Percentiles rank a stretch among this genome's conserved stretches.
phyloP scores from a whole-genome alignment of 2,329 filamentous ascomycete species.

The Neonectria ditissima region DNA sequence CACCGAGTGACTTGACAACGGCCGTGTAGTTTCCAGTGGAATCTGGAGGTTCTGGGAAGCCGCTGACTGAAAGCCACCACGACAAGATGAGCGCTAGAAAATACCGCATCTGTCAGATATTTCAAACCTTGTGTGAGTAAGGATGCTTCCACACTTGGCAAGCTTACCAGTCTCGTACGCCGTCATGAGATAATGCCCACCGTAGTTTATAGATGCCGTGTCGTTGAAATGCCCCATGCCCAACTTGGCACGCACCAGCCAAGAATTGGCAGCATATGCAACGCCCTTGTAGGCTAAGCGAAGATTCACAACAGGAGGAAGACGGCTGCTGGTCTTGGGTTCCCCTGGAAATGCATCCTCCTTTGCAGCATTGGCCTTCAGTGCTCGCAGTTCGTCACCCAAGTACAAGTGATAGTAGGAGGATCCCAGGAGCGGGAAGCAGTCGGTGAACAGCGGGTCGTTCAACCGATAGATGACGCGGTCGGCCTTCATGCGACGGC shows the following conservation, averaged over 20 bases:
- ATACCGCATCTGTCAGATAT: background rate
- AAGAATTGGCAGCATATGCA: background rate
- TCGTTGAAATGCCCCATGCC: conserved; percentile 1
- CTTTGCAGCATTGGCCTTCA: background rate
- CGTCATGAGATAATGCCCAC: background rate
- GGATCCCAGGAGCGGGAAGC: background rate
- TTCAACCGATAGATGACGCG: background rate
- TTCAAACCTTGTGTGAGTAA: background rate
- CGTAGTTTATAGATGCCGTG: background rate
- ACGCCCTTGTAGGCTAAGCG: background rate
- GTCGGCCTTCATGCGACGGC: background rate
- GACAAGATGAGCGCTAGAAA: background rate
- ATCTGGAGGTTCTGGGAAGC: background rate
- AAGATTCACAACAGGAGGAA: background rate
- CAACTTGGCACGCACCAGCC: background rate
- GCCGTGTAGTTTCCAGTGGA: background rate
- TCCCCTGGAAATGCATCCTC: background rate
- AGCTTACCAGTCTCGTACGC: conserved; percentile 2
- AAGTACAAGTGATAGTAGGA: background rate
- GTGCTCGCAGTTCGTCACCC: background rate
- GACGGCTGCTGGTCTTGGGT: background rate
- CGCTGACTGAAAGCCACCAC: background rate
- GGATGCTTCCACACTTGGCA: background rate
- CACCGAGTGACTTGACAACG: background rate
- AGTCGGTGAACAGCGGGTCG: background rate